Evolutionary conservation across 805 yeast species (phyloP).

Genomic region (Pichia eremophila): DNA sequence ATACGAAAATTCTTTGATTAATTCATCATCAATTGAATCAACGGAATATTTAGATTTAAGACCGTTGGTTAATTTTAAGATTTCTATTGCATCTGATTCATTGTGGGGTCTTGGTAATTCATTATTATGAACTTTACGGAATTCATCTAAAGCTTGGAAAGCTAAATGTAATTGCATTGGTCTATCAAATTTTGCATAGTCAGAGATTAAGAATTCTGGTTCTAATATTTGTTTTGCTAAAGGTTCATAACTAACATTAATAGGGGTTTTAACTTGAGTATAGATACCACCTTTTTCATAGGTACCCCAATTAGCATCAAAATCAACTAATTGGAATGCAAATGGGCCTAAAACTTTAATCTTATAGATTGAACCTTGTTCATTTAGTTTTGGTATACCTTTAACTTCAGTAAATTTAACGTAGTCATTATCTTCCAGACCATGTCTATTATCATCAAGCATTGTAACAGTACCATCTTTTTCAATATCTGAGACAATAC

Average conservation of each 20-base stretch:
- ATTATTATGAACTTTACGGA: constrained; percentile 52
- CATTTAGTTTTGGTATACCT: constrained; percentile 68
- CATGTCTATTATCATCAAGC: constrained; percentile 87
- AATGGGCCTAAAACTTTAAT: constrained; percentile 90
- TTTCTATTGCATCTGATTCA: constrained; percentile 62
- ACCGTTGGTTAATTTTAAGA: constrained; percentile 49
- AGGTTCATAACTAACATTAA: constrained; percentile 49
- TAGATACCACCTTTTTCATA: constrained; percentile 82
- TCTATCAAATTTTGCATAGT: constrained; percentile 89
- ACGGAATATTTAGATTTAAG: constrained; percentile 45
- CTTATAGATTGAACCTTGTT: constrained; percentile 55
- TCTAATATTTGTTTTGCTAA: constrained; percentile 53
- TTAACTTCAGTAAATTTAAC: constrained; percentile 81
- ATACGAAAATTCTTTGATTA: constrained; percentile 64
- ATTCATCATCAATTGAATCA: constrained; percentile 44
- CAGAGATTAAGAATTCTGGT: constrained; percentile 78
- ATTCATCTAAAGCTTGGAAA: constrained; percentile 79
- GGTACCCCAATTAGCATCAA: constrained; percentile 45
- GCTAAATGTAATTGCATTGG: constrained; percentile 87
- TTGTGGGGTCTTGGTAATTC: constrained; percentile 69
- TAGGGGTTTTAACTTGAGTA: constrained; percentile 86
- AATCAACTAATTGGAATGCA: constrained; percentile 63
- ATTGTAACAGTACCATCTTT: constrained; percentile 85
- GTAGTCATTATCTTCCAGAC: constrained; percentile 83
- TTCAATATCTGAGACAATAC: constrained; percentile 86